These are phyloP conservation scores for Ogataea sp. DNA, from an alignment of 805 yeast genomes.

Conservation along the genomic window DNA sequence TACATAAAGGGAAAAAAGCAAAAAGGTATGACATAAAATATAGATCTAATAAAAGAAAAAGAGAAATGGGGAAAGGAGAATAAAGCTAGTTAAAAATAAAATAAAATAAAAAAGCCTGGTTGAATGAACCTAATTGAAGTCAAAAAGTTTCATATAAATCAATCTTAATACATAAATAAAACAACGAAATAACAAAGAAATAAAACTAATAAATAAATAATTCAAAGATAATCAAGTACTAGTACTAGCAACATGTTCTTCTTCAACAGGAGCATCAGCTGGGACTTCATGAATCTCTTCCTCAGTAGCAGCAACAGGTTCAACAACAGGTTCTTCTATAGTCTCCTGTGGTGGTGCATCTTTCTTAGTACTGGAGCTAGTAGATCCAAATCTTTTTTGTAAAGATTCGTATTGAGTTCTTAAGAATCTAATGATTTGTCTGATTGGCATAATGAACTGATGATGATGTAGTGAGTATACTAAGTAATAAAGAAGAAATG, in stretches of 20 bases:
- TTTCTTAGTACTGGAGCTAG: too few species aligned
- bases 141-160: too few species aligned
- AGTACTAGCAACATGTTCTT: constrained; percentile 5
- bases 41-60: too few species aligned
- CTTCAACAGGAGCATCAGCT: constrained; percentile 9
- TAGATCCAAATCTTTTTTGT: constrained; percentile 20
- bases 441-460: constrained; percentile 31
- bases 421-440: constrained; percentile 23
- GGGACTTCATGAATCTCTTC: too few species aligned
- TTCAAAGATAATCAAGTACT: constrained; percentile 3
- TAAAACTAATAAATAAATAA: neutral
- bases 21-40: too few species aligned
- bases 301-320: constrained; percentile 7
- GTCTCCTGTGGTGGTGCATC: too few species aligned
- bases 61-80: too few species aligned
- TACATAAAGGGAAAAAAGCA: too few species aligned
- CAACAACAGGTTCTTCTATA: constrained; percentile 6
- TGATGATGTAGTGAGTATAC: constrained; percentile 3
- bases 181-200: neutral
- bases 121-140: neutral
- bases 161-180: too few species aligned
- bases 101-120: too few species aligned
- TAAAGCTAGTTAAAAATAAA: too few species aligned
- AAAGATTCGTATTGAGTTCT: constrained; percentile 23
- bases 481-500: too few species aligned